A percentile compares a stretch with the other conserved stretches of the same genome.
These are phyloP conservation scores for Alternaria alternata DNA, from an alignment of 2,329 filamentous ascomycete genomes.

Conservation along the genomic window DNA sequence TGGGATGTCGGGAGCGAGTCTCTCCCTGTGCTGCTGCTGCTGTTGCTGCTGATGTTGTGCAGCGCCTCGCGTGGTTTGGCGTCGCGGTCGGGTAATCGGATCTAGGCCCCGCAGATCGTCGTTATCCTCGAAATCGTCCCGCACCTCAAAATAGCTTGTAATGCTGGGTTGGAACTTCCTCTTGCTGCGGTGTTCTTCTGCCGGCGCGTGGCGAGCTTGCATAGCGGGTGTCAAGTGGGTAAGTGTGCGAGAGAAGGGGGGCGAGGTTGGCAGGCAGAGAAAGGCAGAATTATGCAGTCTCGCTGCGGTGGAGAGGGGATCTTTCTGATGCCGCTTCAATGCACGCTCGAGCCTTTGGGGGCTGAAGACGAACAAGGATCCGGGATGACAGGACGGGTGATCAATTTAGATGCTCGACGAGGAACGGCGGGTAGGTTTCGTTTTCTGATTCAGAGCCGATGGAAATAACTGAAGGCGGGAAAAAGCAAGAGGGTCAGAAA, in stretches of 20 bases:
- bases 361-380: slow-evolving; percentile 17
- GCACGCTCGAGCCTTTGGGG: slow-evolving; percentile 32
- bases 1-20: slow-evolving; percentile 63
- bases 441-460: slow-evolving; percentile 9
- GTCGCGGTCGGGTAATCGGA: slow-evolving; percentile 35
- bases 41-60: slow-evolving; percentile 13
- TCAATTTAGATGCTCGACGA: slow-evolving; percentile 27
- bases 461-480: slow-evolving; percentile 1
- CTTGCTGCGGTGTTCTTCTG: slow-evolving; percentile 49
- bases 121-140: slow-evolving; percentile 30
- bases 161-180: slow-evolving; percentile 57
- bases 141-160: slow-evolving; percentile 53
- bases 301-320: slow-evolving; percentile 19
- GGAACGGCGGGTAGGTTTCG: slow-evolving; percentile 29
- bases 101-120: slow-evolving; percentile 37
- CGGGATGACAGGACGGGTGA: slow-evolving; percentile 28
- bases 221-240: slow-evolving; percentile 16
- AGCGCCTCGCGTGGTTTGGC: slow-evolving; percentile 21
- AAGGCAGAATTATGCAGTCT: slow-evolving; percentile 10
- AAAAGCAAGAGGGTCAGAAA: background rate
- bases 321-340: slow-evolving; percentile 30
- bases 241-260: background rate
- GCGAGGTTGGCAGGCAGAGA: background rate
- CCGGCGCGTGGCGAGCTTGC: slow-evolving; percentile 22
- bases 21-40: slow-evolving; percentile 20